Percentiles rank a stretch among this genome's conserved stretches.
Conservation (phyloP, 257 asterid genomes). For the Parsonsia alboflavescens region DNA sequence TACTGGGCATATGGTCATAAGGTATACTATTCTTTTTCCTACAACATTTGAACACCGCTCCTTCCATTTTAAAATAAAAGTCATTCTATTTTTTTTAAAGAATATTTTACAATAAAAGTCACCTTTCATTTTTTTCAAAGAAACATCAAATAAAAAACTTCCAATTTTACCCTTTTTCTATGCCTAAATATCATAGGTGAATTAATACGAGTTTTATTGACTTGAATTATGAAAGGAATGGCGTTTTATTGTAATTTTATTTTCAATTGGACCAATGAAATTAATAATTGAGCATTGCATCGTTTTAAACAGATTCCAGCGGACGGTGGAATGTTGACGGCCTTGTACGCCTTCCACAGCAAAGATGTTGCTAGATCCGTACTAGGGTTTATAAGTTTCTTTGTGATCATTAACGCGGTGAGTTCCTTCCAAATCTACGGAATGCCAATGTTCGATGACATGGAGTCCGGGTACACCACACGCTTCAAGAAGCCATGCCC, state of each 20-base stretch:
- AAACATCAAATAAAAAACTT: too few species aligned
- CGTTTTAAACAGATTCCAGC: slow-evolving; percentile 50
- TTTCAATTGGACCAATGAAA: too few species aligned
- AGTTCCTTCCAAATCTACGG: slow-evolving; percentile 85
- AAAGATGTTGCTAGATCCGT: slow-evolving; percentile 44
- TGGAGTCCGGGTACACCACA: slow-evolving; percentile 58
- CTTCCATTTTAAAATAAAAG: too few species aligned
- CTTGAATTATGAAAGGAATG: too few species aligned
- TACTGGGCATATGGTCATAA: slow-evolving; percentile 80
- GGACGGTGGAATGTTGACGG: slow-evolving; percentile 69
- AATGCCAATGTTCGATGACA: slow-evolving; percentile 74
- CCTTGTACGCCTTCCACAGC: slow-evolving; percentile 50
- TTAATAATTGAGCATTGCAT: neutral
- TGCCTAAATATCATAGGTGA: too few species aligned
- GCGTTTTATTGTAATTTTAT: too few species aligned
- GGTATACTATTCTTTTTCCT: slow-evolving; percentile 30
- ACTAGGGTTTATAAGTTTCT: slow-evolving; percentile 40
- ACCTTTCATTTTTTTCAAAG: too few species aligned
- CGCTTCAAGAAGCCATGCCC: slow-evolving; percentile 66
- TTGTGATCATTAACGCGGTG: slow-evolving; percentile 59
- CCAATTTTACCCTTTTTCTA: too few species aligned
- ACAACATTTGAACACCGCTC: neutral
- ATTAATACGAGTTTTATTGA: too few species aligned
- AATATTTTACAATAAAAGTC: too few species aligned
- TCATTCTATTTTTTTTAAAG: too few species aligned